Evolutionary conservation across 306 rosid species (phyloP).

Genomic region (Alnus rubra): DNA sequence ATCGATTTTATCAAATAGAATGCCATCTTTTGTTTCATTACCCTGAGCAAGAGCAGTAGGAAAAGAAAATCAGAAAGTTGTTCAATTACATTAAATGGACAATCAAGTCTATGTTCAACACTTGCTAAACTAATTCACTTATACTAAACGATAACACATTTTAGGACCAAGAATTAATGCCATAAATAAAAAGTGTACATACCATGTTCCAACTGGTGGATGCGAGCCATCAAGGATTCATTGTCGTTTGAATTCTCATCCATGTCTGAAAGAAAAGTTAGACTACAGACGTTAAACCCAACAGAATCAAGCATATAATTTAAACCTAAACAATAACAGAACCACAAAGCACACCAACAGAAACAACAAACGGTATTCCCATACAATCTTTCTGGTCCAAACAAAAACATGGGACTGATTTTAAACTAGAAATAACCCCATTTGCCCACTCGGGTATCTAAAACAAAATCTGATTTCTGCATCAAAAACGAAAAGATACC

Average conservation of each 20-base stretch:
- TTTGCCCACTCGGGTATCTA: not conserved
- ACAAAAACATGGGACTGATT: not conserved
- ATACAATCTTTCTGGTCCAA: not conserved
- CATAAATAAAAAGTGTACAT: constrained; percentile 17
- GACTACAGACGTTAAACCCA: constrained; percentile 1
- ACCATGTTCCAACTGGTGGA: constrained; percentile 81
- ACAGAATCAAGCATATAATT: not conserved
- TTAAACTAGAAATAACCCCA: not conserved
- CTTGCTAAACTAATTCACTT: too few species aligned
- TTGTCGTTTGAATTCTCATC: constrained; percentile 31
- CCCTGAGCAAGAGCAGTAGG: not conserved
- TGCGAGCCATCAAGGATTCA: constrained; percentile 57
- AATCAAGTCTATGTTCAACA: constrained; percentile 7
- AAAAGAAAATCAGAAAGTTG: not conserved
- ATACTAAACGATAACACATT: constrained; percentile 1
- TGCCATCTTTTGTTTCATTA: not conserved
- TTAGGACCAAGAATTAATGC: constrained; percentile 8
- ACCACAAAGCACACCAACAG: constrained; percentile 1
- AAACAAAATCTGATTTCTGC: not conserved
- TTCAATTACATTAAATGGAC: not conserved
- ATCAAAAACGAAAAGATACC: not conserved
- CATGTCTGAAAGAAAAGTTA: constrained; percentile 36
- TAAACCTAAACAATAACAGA: constrained; percentile 15
- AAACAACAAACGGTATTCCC: not conserved
- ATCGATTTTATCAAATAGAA: not conserved